Evolutionary conservation across 257 asterid genomes (phyloP).

Genomic region (Solanum boliviense): DNA sequence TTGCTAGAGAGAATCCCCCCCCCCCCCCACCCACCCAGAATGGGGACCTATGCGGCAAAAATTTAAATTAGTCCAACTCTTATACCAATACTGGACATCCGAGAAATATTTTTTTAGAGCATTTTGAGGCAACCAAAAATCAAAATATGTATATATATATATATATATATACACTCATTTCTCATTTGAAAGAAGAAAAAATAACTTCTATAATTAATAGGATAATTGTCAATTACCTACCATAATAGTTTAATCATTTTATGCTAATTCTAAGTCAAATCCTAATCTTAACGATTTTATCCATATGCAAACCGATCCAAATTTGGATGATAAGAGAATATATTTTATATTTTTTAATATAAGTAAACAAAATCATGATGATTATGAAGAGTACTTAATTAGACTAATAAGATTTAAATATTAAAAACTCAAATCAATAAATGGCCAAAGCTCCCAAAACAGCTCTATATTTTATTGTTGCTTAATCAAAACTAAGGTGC

Average conservation of each 20-base stretch:
- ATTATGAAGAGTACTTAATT: background rate
- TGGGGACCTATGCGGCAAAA: too few relatives aligned
- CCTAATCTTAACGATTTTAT: background rate
- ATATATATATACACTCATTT: too few relatives aligned
- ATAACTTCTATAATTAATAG: background rate
- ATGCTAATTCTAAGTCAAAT: background rate
- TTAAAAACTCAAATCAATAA: background rate
- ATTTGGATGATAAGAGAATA: background rate
- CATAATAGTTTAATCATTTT: background rate
- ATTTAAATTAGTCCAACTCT: too few relatives aligned
- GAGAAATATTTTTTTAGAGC: too few relatives aligned
- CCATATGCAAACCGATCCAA: background rate
- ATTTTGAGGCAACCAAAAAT: too few relatives aligned
- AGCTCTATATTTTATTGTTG: too few relatives aligned
- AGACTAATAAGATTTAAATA: background rate
- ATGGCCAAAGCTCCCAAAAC: background rate
- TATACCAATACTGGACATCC: too few relatives aligned
- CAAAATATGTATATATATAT: too few relatives aligned
- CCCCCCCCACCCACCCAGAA: too few relatives aligned
- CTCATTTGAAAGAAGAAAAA: background rate
- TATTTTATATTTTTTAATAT: background rate
- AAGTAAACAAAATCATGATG: background rate
- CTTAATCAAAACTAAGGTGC: background rate
- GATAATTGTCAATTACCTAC: background rate
- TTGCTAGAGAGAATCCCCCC: too few relatives aligned